A percentile compares a stretch with the other conserved stretches of the same genome.
These are phyloP conservation scores for Aspergillus heteromorphus DNA, from an alignment of 495 filamentous ascomycete genomes.

Conservation along the genomic window DNA sequence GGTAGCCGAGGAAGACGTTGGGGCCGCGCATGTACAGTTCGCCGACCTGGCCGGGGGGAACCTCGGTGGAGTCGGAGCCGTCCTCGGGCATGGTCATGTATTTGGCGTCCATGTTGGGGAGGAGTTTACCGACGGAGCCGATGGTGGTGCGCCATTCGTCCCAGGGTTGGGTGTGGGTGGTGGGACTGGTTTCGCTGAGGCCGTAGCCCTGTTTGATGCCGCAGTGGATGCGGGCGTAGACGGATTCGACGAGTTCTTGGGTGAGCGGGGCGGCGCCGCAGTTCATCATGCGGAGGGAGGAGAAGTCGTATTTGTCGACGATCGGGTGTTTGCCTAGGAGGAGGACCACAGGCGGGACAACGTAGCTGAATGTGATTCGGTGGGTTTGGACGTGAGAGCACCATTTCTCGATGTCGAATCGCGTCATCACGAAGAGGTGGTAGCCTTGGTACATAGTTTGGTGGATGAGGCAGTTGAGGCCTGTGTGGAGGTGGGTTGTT, in stretches of 20 bases:
- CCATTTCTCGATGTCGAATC: constrained; percentile 77
- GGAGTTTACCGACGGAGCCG: constrained; percentile 73
- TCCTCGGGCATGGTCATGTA: constrained; percentile 57
- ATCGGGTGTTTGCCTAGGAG: constrained; percentile 72
- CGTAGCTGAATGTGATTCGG: constrained; percentile 70
- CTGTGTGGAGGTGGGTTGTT: constrained; percentile 62
- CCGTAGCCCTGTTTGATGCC: constrained; percentile 84
- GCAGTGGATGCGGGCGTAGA: constrained; percentile 68
- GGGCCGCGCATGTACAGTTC: constrained; percentile 62
- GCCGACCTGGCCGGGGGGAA: constrained; percentile 54
- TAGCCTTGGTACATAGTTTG: constrained; percentile 62
- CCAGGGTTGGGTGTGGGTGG: constrained; percentile 57
- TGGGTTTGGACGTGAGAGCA: constrained; percentile 70
- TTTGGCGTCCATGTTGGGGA: constrained; percentile 80
- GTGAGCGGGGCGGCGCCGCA: constrained; percentile 88
- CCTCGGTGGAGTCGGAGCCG: constrained; percentile 50
- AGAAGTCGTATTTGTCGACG: constrained; percentile 76
- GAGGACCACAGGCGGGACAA: constrained; percentile 82
- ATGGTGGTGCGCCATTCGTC: constrained; percentile 71
- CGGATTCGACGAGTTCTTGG: constrained; percentile 70
- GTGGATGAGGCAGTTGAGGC: constrained; percentile 59
- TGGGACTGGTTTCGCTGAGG: constrained; percentile 71
- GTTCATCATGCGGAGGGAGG: constrained; percentile 75
- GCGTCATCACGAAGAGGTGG: constrained; percentile 67
- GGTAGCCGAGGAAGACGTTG: constrained; percentile 69